These are phyloP conservation scores for Apiospora kogelbergensis DNA, from an alignment of 2,329 filamentous ascomycete genomes.

Conservation along the genomic window DNA sequence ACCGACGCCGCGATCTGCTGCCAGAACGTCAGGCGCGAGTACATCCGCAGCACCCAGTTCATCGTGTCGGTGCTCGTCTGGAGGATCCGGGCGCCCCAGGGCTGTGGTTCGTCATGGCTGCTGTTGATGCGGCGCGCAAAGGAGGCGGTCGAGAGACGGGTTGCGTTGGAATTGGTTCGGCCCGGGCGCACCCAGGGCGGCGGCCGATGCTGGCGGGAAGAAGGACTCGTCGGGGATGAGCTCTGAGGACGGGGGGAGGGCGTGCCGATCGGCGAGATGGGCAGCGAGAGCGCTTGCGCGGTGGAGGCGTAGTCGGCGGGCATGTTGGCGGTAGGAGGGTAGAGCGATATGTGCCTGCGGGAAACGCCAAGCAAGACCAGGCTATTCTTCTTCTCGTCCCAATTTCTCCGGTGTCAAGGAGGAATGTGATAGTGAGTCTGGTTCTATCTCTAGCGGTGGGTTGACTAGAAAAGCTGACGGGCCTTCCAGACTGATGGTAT, in stretches of 20 bases:
- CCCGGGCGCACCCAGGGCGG: conserved; percentile 40
- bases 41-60: conserved; percentile 46
- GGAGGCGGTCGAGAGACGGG: conserved; percentile 42
- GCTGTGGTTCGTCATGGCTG: conserved; percentile 19
- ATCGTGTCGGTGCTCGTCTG: conserved; percentile 41
- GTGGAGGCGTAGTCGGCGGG: conserved; percentile 51
- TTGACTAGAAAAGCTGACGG: not conserved
- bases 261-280: conserved; percentile 31
- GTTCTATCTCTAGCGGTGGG: not conserved
- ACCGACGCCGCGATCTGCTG: conserved; percentile 61
- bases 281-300: conserved; percentile 49
- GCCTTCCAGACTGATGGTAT: not conserved
- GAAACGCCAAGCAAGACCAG: not conserved
- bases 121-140: conserved; percentile 33
- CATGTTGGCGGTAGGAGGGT: conserved; percentile 34
- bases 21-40: conserved; percentile 54
- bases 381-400: not conserved
- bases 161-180: conserved; percentile 25
- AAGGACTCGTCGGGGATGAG: conserved; percentile 23
- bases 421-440: not conserved
- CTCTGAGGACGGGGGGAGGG: conserved; percentile 21
- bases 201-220: conserved; percentile 25
- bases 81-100: conserved; percentile 40
- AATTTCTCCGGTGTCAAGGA: not conserved
- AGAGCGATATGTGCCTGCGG: too few relatives aligned